Conservation (phyloP, 1,284 basidiomycete species). For the Meira miltonrushii region DNA sequence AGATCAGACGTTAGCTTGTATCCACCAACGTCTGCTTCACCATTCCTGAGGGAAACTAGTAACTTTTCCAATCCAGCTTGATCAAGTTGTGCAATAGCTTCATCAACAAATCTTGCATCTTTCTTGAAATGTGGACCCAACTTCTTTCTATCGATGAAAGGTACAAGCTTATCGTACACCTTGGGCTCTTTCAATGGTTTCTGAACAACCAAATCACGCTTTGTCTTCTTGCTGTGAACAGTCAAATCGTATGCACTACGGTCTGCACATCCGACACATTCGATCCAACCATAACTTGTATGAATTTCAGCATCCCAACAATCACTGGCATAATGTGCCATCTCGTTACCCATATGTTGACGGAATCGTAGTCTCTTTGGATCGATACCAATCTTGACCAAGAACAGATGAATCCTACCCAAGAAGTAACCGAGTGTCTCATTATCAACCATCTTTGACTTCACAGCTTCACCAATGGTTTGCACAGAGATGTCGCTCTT, state of each 20-base stretch:
- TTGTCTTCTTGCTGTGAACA: constrained; percentile 58
- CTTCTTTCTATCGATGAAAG: constrained; percentile 79
- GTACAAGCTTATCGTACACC: constrained; percentile 67
- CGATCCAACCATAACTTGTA: constrained; percentile 92
- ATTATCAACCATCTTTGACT: constrained; percentile 79
- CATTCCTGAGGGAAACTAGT: constrained; percentile 65
- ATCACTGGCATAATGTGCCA: constrained; percentile 98
- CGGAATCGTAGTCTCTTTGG: constrained; percentile 80
- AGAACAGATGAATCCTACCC: constrained; percentile 83
- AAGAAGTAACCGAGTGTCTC: constrained; percentile 97
- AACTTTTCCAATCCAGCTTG: constrained; percentile 67
- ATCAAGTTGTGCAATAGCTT: constrained; percentile 65
- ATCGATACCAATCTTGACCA: constrained; percentile 87
- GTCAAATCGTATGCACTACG: constrained; percentile 86
- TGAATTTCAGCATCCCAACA: constrained; percentile 99
- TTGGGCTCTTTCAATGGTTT: constrained; percentile 77
- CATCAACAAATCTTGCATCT: constrained; percentile 70
- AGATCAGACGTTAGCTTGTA: constrained; percentile 69
- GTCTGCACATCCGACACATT: constrained; percentile 99
- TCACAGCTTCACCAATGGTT: constrained; percentile 83
- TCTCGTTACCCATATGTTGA: constrained; percentile 95
- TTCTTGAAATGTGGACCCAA: constrained; percentile 86
- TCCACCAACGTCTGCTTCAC: constrained; percentile 62
- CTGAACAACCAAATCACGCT: constrained; percentile 69
- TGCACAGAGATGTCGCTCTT: constrained; percentile 65